These are phyloP conservation scores for Phylloporus arenicola DNA, from an alignment of 768 basidiomycete species.

Conservation along the genomic window DNA sequence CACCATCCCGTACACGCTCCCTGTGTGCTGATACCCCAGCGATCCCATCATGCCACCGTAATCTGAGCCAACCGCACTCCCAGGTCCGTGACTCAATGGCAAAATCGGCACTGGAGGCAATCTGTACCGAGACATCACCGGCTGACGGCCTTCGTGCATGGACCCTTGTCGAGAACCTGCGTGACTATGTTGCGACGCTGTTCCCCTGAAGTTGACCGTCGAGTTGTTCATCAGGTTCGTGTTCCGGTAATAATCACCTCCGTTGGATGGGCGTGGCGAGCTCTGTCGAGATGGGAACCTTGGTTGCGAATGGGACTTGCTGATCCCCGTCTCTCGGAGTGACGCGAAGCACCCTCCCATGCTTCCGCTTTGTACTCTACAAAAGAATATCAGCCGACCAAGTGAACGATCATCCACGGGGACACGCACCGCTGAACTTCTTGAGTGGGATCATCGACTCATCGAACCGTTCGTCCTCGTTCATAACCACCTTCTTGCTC, in stretches of 20 bases:
- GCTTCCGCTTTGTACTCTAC: conserved; percentile 91
- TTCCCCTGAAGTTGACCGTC: conserved; percentile 51
- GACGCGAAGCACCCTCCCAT: conserved; percentile 76
- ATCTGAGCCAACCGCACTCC: conserved; percentile 67
- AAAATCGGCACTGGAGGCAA: conserved; percentile 64
- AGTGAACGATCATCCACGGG: background rate
- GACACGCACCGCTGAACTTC: too few species aligned
- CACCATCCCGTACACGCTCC: conserved; percentile 70
- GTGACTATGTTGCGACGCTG: conserved; percentile 41
- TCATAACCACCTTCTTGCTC: conserved; percentile 89
- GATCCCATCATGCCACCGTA: conserved; percentile 56
- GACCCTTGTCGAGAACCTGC: conserved; percentile 35
- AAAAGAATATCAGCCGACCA: conserved; percentile 7
- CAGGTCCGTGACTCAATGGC: conserved; percentile 60
- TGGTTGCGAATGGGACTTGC: conserved; percentile 55
- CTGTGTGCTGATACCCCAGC: conserved; percentile 64
- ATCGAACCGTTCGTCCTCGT: conserved; percentile 94
- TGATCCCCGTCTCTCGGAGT: conserved; percentile 73
- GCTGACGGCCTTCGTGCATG: conserved; percentile 40
- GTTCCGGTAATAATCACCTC: conserved; percentile 87
- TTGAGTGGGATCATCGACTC: conserved; percentile 99
- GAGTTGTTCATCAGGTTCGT: conserved; percentile 68
- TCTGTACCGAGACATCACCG: conserved; percentile 42
- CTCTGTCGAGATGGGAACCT: conserved; percentile 53
- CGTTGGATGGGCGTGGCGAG: conserved; percentile 66